phyloP scores from a whole-genome alignment of 164 flowering plant species.

The Magnolia officinalis region DNA sequence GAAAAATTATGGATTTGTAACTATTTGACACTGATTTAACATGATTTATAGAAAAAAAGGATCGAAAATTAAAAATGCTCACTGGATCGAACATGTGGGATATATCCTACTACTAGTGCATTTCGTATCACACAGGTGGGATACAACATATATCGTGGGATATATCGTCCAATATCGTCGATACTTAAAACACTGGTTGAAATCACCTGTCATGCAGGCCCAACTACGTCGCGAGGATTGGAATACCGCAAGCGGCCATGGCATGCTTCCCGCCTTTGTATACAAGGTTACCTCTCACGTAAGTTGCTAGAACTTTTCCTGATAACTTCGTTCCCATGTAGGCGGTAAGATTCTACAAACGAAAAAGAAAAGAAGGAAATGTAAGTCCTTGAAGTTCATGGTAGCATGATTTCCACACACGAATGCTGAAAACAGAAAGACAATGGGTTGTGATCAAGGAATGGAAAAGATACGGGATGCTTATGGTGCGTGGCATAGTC shows the following conservation, averaged over 20 bases:
- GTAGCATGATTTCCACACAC: not conserved
- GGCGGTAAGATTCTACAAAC: conserved; percentile 68
- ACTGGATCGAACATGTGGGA: too few relatives aligned
- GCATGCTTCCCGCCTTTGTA: conserved; percentile 72
- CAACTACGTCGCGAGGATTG: conserved; percentile 55
- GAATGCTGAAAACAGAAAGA: not conserved
- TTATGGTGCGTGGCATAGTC: conserved; percentile 53
- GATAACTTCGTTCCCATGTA: conserved; percentile 73
- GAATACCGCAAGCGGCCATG: conserved; percentile 73
- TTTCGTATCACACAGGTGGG: too few relatives aligned
- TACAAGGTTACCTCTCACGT: conserved; percentile 86
- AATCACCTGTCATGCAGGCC: not conserved
- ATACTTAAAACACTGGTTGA: too few relatives aligned
- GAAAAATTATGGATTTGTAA: too few relatives aligned
- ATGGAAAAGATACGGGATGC: conserved; percentile 56
- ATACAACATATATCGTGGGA: too few relatives aligned
- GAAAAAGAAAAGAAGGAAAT: not conserved
- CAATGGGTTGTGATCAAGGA: not conserved
- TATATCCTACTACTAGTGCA: too few relatives aligned
- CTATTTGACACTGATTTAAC: too few relatives aligned
- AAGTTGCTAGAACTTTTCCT: conserved; percentile 84
- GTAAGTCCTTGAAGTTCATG: too few relatives aligned
- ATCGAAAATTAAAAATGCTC: too few relatives aligned
- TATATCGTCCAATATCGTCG: too few relatives aligned
- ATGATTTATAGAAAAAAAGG: too few relatives aligned